phyloP scores from a whole-genome alignment of 208 protist species.

The Crithidia thermophila region DNA sequence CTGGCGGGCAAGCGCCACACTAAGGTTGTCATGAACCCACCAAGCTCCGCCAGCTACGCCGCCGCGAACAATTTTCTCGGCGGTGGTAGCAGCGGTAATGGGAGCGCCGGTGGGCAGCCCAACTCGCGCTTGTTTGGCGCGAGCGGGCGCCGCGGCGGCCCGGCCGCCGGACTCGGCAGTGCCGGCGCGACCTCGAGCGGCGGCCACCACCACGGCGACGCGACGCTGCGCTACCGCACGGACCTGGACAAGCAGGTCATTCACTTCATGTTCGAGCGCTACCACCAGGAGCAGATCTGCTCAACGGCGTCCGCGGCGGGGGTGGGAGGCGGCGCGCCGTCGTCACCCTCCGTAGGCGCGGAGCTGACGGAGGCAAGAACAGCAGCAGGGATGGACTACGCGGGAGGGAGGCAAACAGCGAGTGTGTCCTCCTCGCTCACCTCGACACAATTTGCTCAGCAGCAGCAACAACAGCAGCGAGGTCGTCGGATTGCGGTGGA shows the following conservation, averaged over 20 bases:
- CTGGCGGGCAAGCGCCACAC: constrained; percentile 31
- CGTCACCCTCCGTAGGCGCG: neutral
- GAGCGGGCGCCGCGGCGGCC: neutral
- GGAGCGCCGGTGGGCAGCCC: neutral
- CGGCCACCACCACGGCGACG: constrained; percentile 16
- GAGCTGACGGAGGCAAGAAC: no score
- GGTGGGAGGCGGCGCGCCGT: neutral
- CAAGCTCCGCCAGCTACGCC: neutral
- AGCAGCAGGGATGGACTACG: no score
- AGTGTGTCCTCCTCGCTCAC: no score
- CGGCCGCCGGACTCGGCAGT: neutral
- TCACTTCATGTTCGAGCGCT: constrained; percentile 83
- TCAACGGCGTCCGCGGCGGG: neutral
- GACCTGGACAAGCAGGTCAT: constrained; percentile 87
- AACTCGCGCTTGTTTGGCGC: neutral
- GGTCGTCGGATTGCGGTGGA: constrained; percentile 37
- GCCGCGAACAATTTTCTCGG: no score
- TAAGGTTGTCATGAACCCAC: constrained; percentile 5
- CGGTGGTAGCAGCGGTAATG: neutral
- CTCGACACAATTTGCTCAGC: no score
- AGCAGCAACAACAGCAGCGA: no score
- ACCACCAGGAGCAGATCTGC: constrained; percentile 37
- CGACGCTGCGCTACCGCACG: constrained; percentile 73
- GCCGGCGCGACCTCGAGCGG: neutral
- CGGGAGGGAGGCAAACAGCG: no score